phyloP scores from a whole-genome alignment of 352 stramenopile genomes.

The Phytophthora pinifolia region DNA sequence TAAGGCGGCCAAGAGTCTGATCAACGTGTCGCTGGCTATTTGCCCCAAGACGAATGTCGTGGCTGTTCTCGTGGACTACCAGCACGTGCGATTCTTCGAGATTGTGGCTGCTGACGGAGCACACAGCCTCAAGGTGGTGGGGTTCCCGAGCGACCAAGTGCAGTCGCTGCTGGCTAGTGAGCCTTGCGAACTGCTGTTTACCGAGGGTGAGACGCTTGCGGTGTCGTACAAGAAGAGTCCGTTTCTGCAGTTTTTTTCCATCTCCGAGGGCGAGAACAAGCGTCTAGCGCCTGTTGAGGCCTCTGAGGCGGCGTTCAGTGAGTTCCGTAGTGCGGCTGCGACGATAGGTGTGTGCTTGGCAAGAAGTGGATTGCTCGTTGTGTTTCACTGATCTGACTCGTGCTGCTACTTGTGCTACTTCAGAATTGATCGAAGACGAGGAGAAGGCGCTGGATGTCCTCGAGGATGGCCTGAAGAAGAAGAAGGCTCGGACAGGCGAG shows the following conservation, averaged over 20 bases:
- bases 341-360: constrained; percentile 47
- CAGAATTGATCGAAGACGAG: constrained; percentile 52
- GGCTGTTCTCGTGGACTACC: constrained; percentile 52
- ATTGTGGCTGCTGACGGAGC: constrained; percentile 35
- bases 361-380: not conserved
- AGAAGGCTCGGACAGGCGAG: constrained; percentile 64
- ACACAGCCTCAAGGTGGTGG: constrained; percentile 29
- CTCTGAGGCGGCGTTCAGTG: constrained; percentile 30
- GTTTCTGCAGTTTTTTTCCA: constrained; percentile 59
- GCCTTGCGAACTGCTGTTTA: constrained; percentile 54
- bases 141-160: constrained; percentile 27
- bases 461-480: constrained; percentile 78
- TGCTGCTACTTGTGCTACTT: constrained; percentile 1
- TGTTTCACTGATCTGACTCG: constrained; percentile 5
- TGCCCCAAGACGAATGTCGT: constrained; percentile 60
- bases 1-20: constrained; percentile 41
- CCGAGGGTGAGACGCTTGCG: constrained; percentile 38
- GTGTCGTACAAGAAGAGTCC: constrained; percentile 66
- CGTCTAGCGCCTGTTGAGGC: constrained; percentile 17
- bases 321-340: constrained; percentile 47
- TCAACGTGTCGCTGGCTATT: constrained; percentile 62
- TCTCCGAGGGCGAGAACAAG: constrained; percentile 32
- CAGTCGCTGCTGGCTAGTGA: constrained; percentile 43
- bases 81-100: constrained; percentile 52
- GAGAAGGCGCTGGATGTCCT: constrained; percentile 56